These are phyloP conservation scores for Raffaelea albimanens DNA, from an alignment of 2,329 filamentous ascomycete genomes.

Conservation along the genomic window DNA sequence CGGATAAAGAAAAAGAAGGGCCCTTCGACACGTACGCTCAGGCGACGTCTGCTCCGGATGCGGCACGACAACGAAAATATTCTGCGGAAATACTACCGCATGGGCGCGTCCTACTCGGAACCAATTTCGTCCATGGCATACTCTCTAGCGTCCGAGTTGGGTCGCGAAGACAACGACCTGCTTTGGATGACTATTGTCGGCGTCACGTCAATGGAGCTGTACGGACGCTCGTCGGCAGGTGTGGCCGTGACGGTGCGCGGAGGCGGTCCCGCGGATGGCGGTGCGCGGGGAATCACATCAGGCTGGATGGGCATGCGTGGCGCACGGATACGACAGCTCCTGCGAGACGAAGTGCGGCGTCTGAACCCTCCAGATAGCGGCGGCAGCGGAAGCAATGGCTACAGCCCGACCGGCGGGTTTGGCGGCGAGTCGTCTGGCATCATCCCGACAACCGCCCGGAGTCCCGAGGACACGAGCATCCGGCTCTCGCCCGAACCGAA, in stretches of 20 bases:
- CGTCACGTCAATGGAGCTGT: slow-evolving; percentile 86
- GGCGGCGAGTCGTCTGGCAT: slow-evolving; percentile 64
- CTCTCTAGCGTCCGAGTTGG: slow-evolving; percentile 86
- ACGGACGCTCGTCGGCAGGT: slow-evolving; percentile 75
- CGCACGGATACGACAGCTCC: slow-evolving; percentile 71
- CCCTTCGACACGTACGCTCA: slow-evolving; percentile 62
- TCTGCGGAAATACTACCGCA: slow-evolving; percentile 72
- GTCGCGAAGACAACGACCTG: slow-evolving; percentile 91
- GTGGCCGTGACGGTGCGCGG: slow-evolving; percentile 52
- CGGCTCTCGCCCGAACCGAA: slow-evolving; percentile 87
- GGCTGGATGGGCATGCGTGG: slow-evolving; percentile 79
- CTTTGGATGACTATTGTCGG: slow-evolving; percentile 94
- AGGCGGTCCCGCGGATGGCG: slow-evolving; percentile 30
- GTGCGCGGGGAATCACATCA: slow-evolving; percentile 38
- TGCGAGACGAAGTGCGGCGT: slow-evolving; percentile 88
- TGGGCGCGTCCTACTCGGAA: slow-evolving; percentile 86
- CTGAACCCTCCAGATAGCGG: slow-evolving; percentile 68
- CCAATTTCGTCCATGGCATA: slow-evolving; percentile 93
- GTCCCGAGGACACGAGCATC: slow-evolving; percentile 85
- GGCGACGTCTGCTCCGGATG: slow-evolving; percentile 64
- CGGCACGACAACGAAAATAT: slow-evolving; percentile 68
- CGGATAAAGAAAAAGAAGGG: slow-evolving; percentile 19
- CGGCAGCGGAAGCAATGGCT: slow-evolving; percentile 24
- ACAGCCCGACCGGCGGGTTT: slow-evolving; percentile 8
- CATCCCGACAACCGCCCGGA: slow-evolving; percentile 80